A percentile compares a stretch with the other conserved stretches of the same genome.
phyloP scores from a whole-genome alignment of 768 basidiomycete genomes.

The Royoungia palumana region DNA sequence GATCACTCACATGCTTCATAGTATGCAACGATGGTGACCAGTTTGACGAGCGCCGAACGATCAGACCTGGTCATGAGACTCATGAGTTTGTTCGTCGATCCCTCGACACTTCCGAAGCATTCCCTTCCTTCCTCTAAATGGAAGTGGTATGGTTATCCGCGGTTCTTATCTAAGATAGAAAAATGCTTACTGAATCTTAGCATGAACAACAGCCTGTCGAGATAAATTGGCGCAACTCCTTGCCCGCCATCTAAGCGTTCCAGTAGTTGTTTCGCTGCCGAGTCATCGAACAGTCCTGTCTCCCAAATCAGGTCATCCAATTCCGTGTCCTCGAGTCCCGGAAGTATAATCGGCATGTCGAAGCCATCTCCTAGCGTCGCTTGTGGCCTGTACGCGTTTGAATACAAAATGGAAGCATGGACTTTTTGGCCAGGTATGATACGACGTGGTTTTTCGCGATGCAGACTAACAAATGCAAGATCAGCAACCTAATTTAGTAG shows the following conservation, averaged over 20 bases:
- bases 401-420: conserved; percentile 22
- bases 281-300: conserved; percentile 18
- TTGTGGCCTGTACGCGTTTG: conserved; percentile 18
- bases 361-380: conserved; percentile 23
- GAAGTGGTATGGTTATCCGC: background rate
- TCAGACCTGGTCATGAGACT: conserved; percentile 3
- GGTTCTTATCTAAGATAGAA: background rate
- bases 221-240: conserved; percentile 17
- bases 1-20: conserved; percentile 16
- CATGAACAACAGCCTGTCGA: conserved; percentile 21
- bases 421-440: conserved; percentile 28
- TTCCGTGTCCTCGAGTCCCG: background rate
- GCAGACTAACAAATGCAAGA: conserved; percentile 5
- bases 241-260: conserved; percentile 8
- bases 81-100: conserved; percentile 10
- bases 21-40: conserved; percentile 21
- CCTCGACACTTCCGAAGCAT: conserved; percentile 11
- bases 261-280: conserved; percentile 13
- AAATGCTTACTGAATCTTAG: conserved; percentile 17
- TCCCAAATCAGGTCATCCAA: conserved; percentile 19
- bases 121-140: conserved; percentile 13
- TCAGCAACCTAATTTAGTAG: background rate
- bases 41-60: conserved; percentile 10
- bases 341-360: conserved; percentile 14
- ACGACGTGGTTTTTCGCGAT: conserved; percentile 21